phyloP scores from a whole-genome alignment of 2,329 filamentous ascomycete genomes.

The Akanthomyces lecanii region DNA sequence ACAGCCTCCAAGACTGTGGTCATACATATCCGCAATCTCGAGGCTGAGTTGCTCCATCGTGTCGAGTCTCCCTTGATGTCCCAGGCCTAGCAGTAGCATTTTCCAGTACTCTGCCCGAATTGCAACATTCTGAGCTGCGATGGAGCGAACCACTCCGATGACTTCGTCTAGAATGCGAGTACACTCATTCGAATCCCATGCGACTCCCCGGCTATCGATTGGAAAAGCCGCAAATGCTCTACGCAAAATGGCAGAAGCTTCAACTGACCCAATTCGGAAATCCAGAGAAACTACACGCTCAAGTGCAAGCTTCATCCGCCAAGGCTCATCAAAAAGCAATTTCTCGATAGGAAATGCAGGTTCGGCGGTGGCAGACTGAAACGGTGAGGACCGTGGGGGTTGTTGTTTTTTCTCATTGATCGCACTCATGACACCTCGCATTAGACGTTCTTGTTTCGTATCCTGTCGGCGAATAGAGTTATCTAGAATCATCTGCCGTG shows the following conservation, averaged over 20 bases:
- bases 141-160: conserved; percentile 8
- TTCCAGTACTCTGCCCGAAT: conserved; percentile 39
- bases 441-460: conserved; percentile 38
- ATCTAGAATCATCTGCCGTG: conserved; percentile 37
- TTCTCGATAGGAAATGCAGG: conserved; percentile 4
- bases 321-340: not conserved
- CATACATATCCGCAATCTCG: conserved; percentile 40
- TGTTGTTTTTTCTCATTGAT: conserved; percentile 19
- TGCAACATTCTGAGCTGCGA: conserved; percentile 26
- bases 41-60: conserved; percentile 43
- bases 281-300: not conserved
- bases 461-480: conserved; percentile 31
- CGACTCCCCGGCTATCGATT: not conserved
- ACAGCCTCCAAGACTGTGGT: conserved; percentile 27
- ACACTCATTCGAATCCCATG: conserved; percentile 4
- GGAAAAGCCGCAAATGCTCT: conserved; percentile 13
- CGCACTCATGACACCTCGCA: conserved; percentile 39
- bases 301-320: conserved; percentile 12
- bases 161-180: conserved; percentile 3
- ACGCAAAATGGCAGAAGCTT: conserved; percentile 8
- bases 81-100: conserved; percentile 40
- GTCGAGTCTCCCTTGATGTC: conserved; percentile 39
- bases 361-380: not conserved
- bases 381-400: conserved; percentile 18
- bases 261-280: not conserved